Evolutionary conservation across 495 filamentous ascomycete species (phyloP).

Genomic region (Xylaria grammica): DNA sequence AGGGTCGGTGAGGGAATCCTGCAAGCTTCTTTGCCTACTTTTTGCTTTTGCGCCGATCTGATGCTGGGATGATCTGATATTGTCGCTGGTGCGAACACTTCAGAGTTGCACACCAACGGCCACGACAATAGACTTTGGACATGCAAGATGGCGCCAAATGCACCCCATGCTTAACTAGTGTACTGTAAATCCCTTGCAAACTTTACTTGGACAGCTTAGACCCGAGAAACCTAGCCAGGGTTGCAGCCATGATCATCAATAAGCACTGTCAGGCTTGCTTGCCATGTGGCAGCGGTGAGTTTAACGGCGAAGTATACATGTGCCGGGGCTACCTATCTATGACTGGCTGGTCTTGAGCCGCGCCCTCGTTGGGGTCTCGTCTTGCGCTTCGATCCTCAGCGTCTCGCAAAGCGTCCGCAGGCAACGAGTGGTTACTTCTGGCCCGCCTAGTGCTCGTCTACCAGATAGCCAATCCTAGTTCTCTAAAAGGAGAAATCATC

Average conservation of each 20-base stretch:
- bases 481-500: constrained; percentile 2
- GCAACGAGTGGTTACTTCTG: not conserved
- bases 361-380: not conserved
- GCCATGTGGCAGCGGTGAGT: constrained; percentile 12
- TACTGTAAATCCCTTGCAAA: not conserved
- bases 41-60: constrained; percentile 8
- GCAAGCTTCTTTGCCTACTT: constrained; percentile 9
- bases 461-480: not conserved
- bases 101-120: constrained; percentile 11
- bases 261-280: constrained; percentile 13
- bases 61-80: constrained; percentile 13
- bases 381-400: constrained; percentile 7
- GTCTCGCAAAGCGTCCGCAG: not conserved
- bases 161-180: constrained; percentile 15
- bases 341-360: constrained; percentile 14
- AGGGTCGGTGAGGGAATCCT: constrained; percentile 4
- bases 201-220: no score
- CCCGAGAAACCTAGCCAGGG: constrained; percentile 10
- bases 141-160: constrained; percentile 20
- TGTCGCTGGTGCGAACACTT: not conserved
- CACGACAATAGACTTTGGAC: constrained; percentile 11
- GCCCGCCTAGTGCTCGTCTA: no score
- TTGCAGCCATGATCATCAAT: constrained; percentile 10
- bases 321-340: not conserved
- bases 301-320: not conserved